Evolutionary conservation across 163 green algal species (phyloP).

Genomic region (Scenedesmus sp.): DNA sequence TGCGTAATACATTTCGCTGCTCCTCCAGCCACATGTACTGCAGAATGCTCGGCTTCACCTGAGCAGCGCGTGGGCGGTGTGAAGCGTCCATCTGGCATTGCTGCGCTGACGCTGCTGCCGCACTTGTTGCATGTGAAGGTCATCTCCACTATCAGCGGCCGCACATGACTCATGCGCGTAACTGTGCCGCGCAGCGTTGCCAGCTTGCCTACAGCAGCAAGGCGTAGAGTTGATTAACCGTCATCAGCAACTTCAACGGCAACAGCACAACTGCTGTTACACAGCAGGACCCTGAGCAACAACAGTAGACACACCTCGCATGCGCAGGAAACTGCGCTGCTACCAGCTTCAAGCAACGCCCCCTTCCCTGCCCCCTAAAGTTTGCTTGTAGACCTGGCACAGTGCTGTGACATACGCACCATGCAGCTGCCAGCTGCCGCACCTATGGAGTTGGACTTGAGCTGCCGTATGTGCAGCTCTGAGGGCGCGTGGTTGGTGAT

Average conservation of each 20-base stretch:
- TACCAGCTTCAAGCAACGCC: not conserved
- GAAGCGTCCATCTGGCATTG: constrained; percentile 78
- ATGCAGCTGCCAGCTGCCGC: not conserved
- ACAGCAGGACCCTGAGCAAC: no score
- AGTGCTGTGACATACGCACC: not conserved
- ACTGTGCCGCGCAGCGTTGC: constrained; percentile 87
- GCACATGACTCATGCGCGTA: constrained; percentile 74
- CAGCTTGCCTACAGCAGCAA: constrained; percentile 71
- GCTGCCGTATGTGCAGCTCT: constrained; percentile 63
- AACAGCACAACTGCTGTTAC: no score
- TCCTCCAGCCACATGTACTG: not conserved
- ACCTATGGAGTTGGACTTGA: constrained; percentile 73
- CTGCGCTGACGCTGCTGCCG: constrained; percentile 40
- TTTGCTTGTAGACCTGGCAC: not conserved
- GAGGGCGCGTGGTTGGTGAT: constrained; percentile 60
- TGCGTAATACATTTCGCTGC: not conserved
- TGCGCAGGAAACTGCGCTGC: no score
- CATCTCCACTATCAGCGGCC: constrained; percentile 79
- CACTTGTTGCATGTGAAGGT: constrained; percentile 91
- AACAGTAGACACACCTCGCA: no score
- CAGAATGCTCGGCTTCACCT: constrained; percentile 45
- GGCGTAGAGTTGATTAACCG: not conserved
- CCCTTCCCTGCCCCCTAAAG: not conserved
- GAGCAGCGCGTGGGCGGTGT: constrained; percentile 64
- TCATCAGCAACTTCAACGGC: no score